phyloP scores from a whole-genome alignment of 2,329 filamentous ascomycete species.

The Stylonectria norvegica region DNA sequence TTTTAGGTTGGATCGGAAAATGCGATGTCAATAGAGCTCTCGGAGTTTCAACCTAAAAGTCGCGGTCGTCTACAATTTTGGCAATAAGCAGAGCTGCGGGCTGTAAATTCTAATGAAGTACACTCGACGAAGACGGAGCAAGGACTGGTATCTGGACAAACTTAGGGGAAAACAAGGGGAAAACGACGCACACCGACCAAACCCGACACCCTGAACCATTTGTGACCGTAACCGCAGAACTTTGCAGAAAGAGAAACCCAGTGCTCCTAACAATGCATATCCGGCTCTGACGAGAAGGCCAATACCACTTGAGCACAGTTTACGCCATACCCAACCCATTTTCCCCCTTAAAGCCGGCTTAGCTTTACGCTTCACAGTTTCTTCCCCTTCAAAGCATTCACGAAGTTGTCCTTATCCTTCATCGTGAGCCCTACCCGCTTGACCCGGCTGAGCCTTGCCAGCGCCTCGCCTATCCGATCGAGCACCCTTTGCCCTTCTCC shows the following conservation, averaged over 20 bases:
- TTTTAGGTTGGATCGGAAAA: slow-evolving; percentile 25
- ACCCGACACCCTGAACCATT: too few relatives aligned
- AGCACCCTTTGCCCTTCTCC: slow-evolving; percentile 66
- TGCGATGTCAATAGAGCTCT: slow-evolving; percentile 24
- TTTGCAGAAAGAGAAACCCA: neutral
- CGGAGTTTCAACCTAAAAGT: neutral
- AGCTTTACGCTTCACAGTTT: slow-evolving; percentile 18
- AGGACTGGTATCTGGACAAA: too few relatives aligned
- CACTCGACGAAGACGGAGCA: too few relatives aligned
- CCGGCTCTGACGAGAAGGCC: neutral
- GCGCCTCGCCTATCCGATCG: slow-evolving; percentile 76
- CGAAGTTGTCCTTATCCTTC: slow-evolving; percentile 77
- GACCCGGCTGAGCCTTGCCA: slow-evolving; percentile 82
- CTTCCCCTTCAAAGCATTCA: slow-evolving; percentile 59
- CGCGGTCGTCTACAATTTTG: too few relatives aligned
- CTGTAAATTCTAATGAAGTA: too few relatives aligned
- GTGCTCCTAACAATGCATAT: slow-evolving; percentile 23
- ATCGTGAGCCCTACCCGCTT: slow-evolving; percentile 85
- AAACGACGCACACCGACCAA: too few relatives aligned
- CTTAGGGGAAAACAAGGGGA: too few relatives aligned
- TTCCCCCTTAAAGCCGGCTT: slow-evolving; percentile 20
- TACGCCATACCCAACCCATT: neutral
- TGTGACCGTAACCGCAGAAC: too few relatives aligned
- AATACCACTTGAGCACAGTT: neutral
- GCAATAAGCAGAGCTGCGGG: too few relatives aligned